Conservation (phyloP, 2,329 filamentous ascomycete genomes). For the Cladosporium sp. region DNA sequence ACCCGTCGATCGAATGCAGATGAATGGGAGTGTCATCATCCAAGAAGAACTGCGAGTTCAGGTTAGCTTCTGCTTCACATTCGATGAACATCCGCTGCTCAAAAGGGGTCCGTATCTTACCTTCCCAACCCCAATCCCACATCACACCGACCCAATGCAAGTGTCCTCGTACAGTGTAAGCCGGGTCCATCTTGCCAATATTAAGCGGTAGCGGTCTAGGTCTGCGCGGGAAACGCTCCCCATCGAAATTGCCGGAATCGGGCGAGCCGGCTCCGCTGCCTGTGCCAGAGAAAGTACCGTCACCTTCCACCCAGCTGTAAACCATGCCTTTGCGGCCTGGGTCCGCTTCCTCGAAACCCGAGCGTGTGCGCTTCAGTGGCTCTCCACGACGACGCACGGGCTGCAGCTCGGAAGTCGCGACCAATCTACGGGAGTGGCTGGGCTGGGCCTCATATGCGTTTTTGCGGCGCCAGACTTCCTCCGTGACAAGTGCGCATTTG, state of each 20-base stretch:
- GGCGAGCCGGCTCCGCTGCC: conserved; percentile 11
- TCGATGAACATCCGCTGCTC: no score
- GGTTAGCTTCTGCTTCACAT: conserved; percentile 13
- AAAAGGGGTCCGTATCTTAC: conserved; percentile 38
- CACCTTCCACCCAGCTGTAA: conserved; percentile 26
- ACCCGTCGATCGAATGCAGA: no score
- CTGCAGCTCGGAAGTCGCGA: conserved; percentile 34
- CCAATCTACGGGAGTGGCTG: conserved; percentile 26
- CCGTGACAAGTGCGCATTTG: conserved; percentile 58
- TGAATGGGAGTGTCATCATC: conserved; percentile 22
- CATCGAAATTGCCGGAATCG: conserved; percentile 2
- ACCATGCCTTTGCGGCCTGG: conserved; percentile 31
- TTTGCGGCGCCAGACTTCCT: conserved; percentile 62
- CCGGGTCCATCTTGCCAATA: conserved; percentile 46
- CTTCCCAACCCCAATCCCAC: conserved; percentile 69
- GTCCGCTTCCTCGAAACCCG: conserved; percentile 19
- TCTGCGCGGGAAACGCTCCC: conserved; percentile 14
- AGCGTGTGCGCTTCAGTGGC: conserved; percentile 18
- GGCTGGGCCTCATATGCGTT: conserved; percentile 47
- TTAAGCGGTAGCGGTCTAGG: conserved; percentile 10
- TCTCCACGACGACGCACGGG: conserved; percentile 22
- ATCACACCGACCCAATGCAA: conserved; percentile 68
- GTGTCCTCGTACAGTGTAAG: conserved; percentile 60
- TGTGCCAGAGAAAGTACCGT: conserved; percentile 6
- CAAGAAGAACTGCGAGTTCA: conserved; percentile 34